Base-by-base conservation (phyloP, 208 protist species). In the Crithidia fasciculata region DNA sequence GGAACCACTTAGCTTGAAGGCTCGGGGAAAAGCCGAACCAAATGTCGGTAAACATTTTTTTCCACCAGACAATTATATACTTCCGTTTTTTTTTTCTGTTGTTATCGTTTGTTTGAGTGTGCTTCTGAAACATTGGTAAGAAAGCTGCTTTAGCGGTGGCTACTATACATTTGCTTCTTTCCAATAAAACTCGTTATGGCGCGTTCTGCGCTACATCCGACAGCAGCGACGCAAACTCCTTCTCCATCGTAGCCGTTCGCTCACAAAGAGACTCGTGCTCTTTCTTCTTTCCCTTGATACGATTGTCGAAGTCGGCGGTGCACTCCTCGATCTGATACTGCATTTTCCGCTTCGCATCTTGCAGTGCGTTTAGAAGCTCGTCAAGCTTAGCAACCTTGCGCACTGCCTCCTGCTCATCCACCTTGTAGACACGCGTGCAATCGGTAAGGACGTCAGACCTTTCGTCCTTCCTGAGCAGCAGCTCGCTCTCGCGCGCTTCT, bases 361-460 rank as follows among this genome's bases (percentile, higher is more conserved):
- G 80, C 49, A 94, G 74, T 9, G 54, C 69, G 56, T 83, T 89
- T 55, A 95, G 57, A 4, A 69, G 44, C 3, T 69, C 72, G 61
- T 96, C 90, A 3, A 96, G 61, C n/a, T 53, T 53, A 44, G 82
- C 86, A 53, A 94, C 83, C 52, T 83, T 43, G 19, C 62, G 50
- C 44, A 97, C 90, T 47, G 77, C 78, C 13, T 84, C 77, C 39
- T 81, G 76, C 74, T 97, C 91, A 8, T 88, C 86, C 5, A 78
- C 85, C 69, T 96, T 97, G 82, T 95, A 84, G 55, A 93, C 86
- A 18, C 94, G 82, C n/a, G 84, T 90, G 73, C 76, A 93, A 69
- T 97, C 94, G 0, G 88, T 90, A 12, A 97, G 71, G 36, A 96
- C 86, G 58, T 97, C 94, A 19, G 85, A n/a, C 37, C 84, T 86